These are phyloP conservation scores for Casaregolazyma lundiana DNA, from an alignment of 1,139 yeast genomes.

Conservation along the genomic window DNA sequence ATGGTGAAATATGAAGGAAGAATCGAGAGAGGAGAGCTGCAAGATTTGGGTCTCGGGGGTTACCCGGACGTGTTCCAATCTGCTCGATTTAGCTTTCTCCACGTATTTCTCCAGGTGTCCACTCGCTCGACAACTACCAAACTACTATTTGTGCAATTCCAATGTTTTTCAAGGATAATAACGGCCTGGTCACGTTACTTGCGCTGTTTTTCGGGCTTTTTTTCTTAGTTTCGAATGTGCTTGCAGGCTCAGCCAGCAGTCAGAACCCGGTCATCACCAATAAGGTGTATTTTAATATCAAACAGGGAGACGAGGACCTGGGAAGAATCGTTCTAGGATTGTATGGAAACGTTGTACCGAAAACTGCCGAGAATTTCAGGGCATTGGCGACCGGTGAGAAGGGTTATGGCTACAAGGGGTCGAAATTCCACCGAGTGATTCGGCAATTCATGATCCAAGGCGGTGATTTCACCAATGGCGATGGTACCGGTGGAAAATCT, in stretches of 20 bases:
- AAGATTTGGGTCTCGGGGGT: background rate
- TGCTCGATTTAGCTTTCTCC: background rate
- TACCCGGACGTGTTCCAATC: background rate
- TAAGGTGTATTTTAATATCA: conserved; percentile 81
- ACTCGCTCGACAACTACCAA: background rate
- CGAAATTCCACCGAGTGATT: conserved; percentile 97
- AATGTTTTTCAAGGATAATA: conserved; percentile 6
- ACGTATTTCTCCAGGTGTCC: background rate
- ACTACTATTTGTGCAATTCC: background rate
- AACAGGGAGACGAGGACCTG: conserved; percentile 66
- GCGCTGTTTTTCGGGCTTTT: conserved; percentile 23
- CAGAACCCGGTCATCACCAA: conserved; percentile 49
- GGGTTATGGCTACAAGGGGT: conserved; percentile 90
- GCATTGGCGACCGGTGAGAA: conserved; percentile 96
- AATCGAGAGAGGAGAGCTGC: background rate
- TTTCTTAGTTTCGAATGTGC: conserved; percentile 20
- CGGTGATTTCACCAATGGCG: conserved; percentile 78
- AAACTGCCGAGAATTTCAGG: conserved; percentile 97
- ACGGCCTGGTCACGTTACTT: conserved; percentile 25
- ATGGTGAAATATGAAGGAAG: background rate
- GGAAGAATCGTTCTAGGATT: conserved; percentile 81
- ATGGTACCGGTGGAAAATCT: conserved; percentile 97
- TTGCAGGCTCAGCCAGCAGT: conserved; percentile 16
- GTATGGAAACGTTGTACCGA: conserved; percentile 89
- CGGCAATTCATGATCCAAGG: conserved; percentile 99